Percentiles rank a stretch among this genome's conserved stretches.
Conservation (phyloP, 768 basidiomycete species). For the Naematelia aurantialba region DNA sequence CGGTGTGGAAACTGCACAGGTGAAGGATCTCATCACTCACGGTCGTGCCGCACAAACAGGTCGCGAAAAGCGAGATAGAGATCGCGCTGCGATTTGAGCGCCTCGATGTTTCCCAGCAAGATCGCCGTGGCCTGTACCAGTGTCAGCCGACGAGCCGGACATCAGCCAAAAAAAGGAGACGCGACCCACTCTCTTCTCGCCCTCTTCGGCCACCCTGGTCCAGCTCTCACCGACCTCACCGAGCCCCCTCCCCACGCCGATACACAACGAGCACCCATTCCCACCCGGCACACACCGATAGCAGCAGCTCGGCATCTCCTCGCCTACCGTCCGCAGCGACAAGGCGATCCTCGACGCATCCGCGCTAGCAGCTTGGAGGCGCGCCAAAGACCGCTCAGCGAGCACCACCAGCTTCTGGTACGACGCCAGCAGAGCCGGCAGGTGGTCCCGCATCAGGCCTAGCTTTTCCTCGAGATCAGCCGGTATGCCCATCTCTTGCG, state of each 20-base stretch:
- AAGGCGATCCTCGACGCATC: slow-evolving; percentile 80
- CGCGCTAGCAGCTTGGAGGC: slow-evolving; percentile 87
- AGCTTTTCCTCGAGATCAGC: slow-evolving; percentile 89
- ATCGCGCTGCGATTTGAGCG: slow-evolving; percentile 68
- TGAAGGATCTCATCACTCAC: too few species aligned
- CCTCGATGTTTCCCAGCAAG: slow-evolving; percentile 36
- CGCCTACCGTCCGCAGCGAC: slow-evolving; percentile 60
- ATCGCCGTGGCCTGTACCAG: slow-evolving; percentile 18
- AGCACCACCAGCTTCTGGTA: slow-evolving; percentile 88
- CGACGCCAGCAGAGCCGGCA: slow-evolving; percentile 75
- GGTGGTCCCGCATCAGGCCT: slow-evolving; percentile 65
- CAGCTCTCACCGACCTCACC: slow-evolving; percentile 40
- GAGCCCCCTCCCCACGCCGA: slow-evolving; percentile 71
- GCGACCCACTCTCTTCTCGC: slow-evolving; percentile 41
- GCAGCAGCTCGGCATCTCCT: slow-evolving; percentile 56
- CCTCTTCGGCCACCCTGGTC: slow-evolving; percentile 41
- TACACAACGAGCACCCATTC: slow-evolving; percentile 73
- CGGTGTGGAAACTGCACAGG: too few species aligned
- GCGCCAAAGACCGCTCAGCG: slow-evolving; percentile 79
- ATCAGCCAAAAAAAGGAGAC: background rate
- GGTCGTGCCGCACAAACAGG: slow-evolving; percentile 78
- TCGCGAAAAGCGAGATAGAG: slow-evolving; percentile 83
- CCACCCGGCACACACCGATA: slow-evolving; percentile 60
- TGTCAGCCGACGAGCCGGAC: background rate
- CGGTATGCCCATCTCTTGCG: slow-evolving; percentile 87